Conservation (phyloP, 1,139 yeast genomes). For the Geotrichum candidum region DNA sequence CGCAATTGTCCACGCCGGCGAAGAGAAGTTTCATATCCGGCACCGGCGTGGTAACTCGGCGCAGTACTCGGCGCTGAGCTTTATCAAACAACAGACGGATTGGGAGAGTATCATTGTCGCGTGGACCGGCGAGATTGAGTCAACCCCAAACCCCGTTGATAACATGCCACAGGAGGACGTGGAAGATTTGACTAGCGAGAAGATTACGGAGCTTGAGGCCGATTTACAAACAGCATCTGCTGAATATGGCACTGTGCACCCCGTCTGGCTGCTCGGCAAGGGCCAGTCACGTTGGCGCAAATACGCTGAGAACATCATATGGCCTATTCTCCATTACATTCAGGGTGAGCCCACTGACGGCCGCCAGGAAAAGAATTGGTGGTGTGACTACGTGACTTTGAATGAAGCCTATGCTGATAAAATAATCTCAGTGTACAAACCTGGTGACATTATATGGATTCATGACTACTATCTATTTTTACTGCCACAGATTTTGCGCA, state of each 20-base stretch:
- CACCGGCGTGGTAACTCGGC: constrained; percentile 80
- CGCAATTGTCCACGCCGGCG: constrained; percentile 38
- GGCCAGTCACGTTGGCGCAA: constrained; percentile 68
- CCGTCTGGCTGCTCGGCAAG: constrained; percentile 76
- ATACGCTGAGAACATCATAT: constrained; percentile 82
- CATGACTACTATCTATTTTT: constrained; percentile 87
- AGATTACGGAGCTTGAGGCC: constrained; percentile 19
- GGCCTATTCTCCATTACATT: constrained; percentile 95
- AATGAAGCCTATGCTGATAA: constrained; percentile 86
- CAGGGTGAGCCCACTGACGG: constrained; percentile 68
- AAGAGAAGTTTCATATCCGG: constrained; percentile 19
- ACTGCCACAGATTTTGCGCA: constrained; percentile 78
- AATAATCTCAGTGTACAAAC: constrained; percentile 63
- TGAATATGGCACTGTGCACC: constrained; percentile 48
- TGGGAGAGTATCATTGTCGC: constrained; percentile 86
- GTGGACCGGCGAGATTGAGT: constrained; percentile 82
- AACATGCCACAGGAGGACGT: constrained; percentile 14
- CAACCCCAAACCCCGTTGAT: constrained; percentile 19
- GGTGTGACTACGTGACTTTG: constrained; percentile 86
- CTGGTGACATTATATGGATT: constrained; percentile 92
- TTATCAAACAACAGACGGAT: constrained; percentile 44
- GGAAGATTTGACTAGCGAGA: constrained; percentile 17
- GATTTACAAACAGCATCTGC: constrained; percentile 19
- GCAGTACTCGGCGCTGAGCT: constrained; percentile 65
- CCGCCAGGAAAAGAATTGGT: constrained; percentile 65